phyloP scores from a whole-genome alignment of 1,139 yeast genomes.

The Chernovozyma aurita region DNA sequence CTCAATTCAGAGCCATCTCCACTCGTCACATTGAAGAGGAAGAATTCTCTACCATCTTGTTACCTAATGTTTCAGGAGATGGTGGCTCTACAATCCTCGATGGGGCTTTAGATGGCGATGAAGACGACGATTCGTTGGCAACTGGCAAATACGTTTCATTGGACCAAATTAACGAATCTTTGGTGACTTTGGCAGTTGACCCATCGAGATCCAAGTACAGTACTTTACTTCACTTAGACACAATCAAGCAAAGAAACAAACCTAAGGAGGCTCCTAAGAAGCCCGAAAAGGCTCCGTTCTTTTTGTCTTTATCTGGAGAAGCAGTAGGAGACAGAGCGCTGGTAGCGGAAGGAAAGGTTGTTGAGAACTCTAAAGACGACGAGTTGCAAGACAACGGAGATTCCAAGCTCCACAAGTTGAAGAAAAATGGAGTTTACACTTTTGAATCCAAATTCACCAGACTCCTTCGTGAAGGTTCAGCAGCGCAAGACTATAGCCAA shows the following conservation, averaged over 20 bases:
- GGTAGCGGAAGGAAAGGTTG: constrained; percentile 42
- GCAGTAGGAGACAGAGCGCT: constrained; percentile 68
- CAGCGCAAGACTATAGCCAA: constrained; percentile 32
- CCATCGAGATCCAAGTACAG: constrained; percentile 70
- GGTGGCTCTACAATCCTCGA: constrained; percentile 74
- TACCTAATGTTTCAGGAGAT: constrained; percentile 81
- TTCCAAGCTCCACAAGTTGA: constrained; percentile 25
- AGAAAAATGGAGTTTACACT: constrained; percentile 21
- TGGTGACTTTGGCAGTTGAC: constrained; percentile 71
- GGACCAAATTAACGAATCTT: constrained; percentile 58
- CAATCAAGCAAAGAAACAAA: constrained; percentile 79
- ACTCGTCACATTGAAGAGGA: constrained; percentile 74
- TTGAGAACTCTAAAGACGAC: constrained; percentile 9
- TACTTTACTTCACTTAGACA: constrained; percentile 76
- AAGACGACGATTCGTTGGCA: constrained; percentile 19
- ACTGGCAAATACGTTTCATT: constrained; percentile 45
- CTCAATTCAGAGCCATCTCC: constrained; percentile 75
- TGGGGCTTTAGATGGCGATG: constrained; percentile 59
- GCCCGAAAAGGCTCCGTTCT: constrained; percentile 83
- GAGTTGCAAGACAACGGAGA: constrained; percentile 14
- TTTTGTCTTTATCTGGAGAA: constrained; percentile 60
- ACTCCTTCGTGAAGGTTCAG: constrained; percentile 51
- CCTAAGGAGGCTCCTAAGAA: constrained; percentile 88
- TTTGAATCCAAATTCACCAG: constrained; percentile 77
- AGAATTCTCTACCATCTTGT: constrained; percentile 54